Evolutionary conservation across 2,329 filamentous ascomycete species (phyloP).

Genomic region (Neofusicoccum laricinum): DNA sequence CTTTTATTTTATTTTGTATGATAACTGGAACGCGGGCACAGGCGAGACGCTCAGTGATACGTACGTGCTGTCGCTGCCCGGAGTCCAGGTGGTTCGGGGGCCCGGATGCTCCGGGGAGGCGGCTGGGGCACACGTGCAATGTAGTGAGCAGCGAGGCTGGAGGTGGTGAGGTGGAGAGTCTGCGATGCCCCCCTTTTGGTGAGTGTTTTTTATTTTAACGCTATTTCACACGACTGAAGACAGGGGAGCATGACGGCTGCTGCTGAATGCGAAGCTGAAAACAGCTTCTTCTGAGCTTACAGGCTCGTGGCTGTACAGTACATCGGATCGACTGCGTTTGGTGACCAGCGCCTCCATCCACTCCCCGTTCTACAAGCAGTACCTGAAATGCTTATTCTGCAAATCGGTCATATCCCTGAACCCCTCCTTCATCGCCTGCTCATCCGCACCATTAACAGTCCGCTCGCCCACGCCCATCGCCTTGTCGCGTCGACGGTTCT

Average conservation of each 20-base stretch:
- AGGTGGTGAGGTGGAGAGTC: no score
- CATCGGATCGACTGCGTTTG: no score
- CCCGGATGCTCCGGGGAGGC: not conserved
- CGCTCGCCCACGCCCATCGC: slow-evolving; percentile 26
- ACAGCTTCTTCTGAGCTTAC: no score
- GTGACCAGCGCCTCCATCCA: no score
- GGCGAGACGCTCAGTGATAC: not conserved
- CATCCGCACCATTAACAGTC: slow-evolving; percentile 21
- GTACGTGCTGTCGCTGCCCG: not conserved
- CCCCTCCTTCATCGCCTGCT: slow-evolving; percentile 31
- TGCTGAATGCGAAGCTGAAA: no score
- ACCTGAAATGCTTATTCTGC: slow-evolving; percentile 33
- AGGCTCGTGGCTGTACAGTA: no score
- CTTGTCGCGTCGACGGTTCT: slow-evolving; percentile 31
- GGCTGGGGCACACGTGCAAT: not conserved
- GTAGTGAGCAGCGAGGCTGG: not conserved
- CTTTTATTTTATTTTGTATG: not conserved
- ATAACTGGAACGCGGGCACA: not conserved
- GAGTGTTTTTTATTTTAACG: no score
- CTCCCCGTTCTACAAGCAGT: slow-evolving; percentile 13
- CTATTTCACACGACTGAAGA: no score
- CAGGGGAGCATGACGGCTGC: no score
- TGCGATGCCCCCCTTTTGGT: no score
- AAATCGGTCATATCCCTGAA: slow-evolving; percentile 36
- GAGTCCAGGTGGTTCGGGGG: slow-evolving; percentile 5